Conservation (phyloP, 2,329 filamentous ascomycete species). For the Thelonectria blattea region DNA sequence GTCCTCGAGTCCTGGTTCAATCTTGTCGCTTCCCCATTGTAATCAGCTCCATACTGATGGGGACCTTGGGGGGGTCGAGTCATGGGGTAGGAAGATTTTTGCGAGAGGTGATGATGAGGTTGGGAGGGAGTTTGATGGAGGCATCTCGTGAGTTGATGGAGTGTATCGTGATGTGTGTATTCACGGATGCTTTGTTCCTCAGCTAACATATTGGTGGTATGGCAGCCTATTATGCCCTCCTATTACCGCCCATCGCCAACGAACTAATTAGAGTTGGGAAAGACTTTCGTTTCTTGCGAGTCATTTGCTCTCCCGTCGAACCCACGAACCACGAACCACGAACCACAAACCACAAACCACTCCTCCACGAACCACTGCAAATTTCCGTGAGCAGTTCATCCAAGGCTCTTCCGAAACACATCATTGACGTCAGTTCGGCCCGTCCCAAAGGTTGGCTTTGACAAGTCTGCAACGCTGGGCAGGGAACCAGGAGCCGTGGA, state of each 20-base stretch:
- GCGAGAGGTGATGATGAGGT: neutral
- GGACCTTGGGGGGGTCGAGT: neutral
- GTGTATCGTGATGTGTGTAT: too few relatives aligned
- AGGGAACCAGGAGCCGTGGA: too few relatives aligned
- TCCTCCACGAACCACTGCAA: neutral
- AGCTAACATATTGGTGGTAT: too few relatives aligned
- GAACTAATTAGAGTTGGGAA: too few relatives aligned
- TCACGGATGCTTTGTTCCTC: too few relatives aligned
- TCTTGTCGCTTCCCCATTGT: neutral
- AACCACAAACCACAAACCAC: too few relatives aligned
- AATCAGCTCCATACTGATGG: neutral
- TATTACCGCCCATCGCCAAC: neutral
- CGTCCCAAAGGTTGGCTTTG: neutral
- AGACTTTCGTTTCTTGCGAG: neutral
- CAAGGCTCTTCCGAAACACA: neutral
- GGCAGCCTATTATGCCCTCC: too few relatives aligned
- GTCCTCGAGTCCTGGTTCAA: too few relatives aligned
- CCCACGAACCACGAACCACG: neutral
- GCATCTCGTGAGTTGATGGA: neutral
- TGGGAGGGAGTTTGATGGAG: neutral
- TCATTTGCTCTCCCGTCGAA: neutral
- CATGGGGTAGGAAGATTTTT: neutral
- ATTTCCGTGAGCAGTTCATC: neutral
- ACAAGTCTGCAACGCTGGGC: neutral
- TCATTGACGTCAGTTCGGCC: conserved; percentile 13